Base-by-base conservation (phyloP, 257 asterid species). In the Capsicum chinense region DNA sequence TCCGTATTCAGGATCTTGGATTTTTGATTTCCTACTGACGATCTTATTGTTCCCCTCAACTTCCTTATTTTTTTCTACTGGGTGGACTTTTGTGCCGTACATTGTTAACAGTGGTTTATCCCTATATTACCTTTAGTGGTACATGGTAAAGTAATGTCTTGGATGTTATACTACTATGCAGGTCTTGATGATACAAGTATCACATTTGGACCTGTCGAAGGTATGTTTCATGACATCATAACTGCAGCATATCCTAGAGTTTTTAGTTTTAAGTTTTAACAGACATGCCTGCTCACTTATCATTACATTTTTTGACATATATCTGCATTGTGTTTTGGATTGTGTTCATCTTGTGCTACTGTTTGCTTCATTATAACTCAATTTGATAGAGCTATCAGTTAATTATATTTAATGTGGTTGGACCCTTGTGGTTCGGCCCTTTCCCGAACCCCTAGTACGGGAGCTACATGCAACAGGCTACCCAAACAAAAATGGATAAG, bases 201-300 rank as follows among this genome's bases (percentile, higher is more conserved):
- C 64, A 58, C 88, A 59, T 88, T 88, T 82, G 90, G 86, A 59
- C 86, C 90, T 15, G 86, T 84, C 48, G 90, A 88, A 82, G 90
- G 90, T 88, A 82, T 56, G 63, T 37, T 19, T 6, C 14, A 62
- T 5, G 56, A 17, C 56, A 42, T 69, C 79, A 39, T 39, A 69
- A 33, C 56, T 37, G 76, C 37, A 68, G 52, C 76, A 68, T 62
- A 62, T 62, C 79, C 74, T 67, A 15, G 33, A n/a, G n/a, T 66
- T n/a, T 35, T 66, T 35, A 66, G n/a, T 33, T 35, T 68, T 39
- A 39, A 39, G 42, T 39, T 39, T 39, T 39, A 67, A 10, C 52
- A 13, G 19, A 13, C 11, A 7, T 35, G 9, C 47, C 21, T 69
- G 13, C 78, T 69, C 21, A 16, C 56, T 64, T 64, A 21, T 64